phyloP scores from a whole-genome alignment of 495 filamentous ascomycete genomes.

The Penicillium canescens region DNA sequence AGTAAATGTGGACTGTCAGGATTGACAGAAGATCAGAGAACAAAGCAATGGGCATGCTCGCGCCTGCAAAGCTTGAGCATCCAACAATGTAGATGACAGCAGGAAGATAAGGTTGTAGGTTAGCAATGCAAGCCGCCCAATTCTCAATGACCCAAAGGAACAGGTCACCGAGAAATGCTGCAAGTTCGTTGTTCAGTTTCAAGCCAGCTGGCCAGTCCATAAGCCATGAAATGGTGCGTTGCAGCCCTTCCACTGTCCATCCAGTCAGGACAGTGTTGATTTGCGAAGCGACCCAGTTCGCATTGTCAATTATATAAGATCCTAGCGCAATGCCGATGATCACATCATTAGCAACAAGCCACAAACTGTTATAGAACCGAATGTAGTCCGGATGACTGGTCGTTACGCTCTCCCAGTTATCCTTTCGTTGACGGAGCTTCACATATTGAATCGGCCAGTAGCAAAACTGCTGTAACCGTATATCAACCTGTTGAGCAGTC shows the following conservation, averaged over 20 bases:
- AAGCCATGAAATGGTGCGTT: conserved; percentile 89
- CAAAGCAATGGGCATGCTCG: conserved; percentile 94
- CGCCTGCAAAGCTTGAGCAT: conserved; percentile 91
- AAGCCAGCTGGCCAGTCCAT: conserved; percentile 98
- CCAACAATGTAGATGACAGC: conserved; percentile 90
- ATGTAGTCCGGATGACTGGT: conserved; percentile 98
- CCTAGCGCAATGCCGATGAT: conserved; percentile 97
- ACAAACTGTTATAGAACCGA: conserved; percentile 97
- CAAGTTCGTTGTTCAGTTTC: conserved; percentile 95
- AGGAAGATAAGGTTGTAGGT: conserved; percentile 77
- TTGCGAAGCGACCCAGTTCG: conserved; percentile 77
- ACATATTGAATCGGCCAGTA: conserved; percentile 98
- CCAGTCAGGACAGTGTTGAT: conserved; percentile 74
- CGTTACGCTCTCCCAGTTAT: conserved; percentile 94
- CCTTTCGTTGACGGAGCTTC: conserved; percentile 81
- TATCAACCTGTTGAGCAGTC: conserved; percentile 97
- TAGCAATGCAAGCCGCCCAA: conserved; percentile 83
- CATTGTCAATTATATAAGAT: conserved; percentile 96
- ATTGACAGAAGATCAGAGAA: conserved; percentile 94
- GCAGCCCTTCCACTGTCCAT: conserved; percentile 88
- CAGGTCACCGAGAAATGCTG: conserved; percentile 86
- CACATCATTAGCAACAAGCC: conserved; percentile 98
- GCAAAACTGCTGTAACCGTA: conserved; percentile 96
- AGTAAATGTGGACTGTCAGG: conserved; percentile 93
- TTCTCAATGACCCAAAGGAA: conserved; percentile 99